Evolutionary conservation across 441 rosid genomes (phyloP), one percentile per base, ranked within the genome.

Genomic region (Adansonia rubrostipa): DNA sequence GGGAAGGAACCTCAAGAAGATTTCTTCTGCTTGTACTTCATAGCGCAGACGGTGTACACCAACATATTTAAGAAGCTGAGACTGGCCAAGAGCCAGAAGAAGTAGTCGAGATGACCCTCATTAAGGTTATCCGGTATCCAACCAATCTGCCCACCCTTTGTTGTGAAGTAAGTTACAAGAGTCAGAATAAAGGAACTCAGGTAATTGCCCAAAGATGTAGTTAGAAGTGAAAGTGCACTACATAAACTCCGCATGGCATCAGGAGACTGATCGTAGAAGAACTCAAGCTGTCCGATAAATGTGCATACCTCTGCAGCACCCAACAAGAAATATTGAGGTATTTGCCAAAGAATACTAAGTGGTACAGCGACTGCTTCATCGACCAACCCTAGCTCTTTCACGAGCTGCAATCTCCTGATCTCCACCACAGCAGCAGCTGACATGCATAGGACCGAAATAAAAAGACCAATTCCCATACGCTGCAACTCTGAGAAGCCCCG

Each of bases 211-310:
- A 95, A 80, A 0, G 98, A 85, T 6, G 84, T 90, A 0, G 97
- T 92, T 65, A 95, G 67, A 53, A 93, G 98, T 0, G 93, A 79
- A 2, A 91, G 78, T 0, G 97, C 97, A 36, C 92, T 90, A 79
- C 97, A 95, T 82, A 95, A 80, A 60, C 97, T 95, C 50, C 96
- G 78, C 99, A 93, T 90, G 0, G 99, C 92, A 82, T 95, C 98
- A 0, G 98, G 98, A 63, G 97, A 95, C 48, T 95, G 98, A 17
- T 95, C 94, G 15, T 93, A 93, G 82, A 93, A 95, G 77, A 95
- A 95, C 80, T 95, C 95, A 0, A 92, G 86, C 86, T 90, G 95
- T 0, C 98, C 97, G 0, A 95, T 87, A 84, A 83, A 88, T 22
- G 87, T 89, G 48, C 86, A 95, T 7, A 92, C 92, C 86, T 91